Conservation (phyloP, 371 early-diverging fungal species). For the Haplosporangium sp. region DNA sequence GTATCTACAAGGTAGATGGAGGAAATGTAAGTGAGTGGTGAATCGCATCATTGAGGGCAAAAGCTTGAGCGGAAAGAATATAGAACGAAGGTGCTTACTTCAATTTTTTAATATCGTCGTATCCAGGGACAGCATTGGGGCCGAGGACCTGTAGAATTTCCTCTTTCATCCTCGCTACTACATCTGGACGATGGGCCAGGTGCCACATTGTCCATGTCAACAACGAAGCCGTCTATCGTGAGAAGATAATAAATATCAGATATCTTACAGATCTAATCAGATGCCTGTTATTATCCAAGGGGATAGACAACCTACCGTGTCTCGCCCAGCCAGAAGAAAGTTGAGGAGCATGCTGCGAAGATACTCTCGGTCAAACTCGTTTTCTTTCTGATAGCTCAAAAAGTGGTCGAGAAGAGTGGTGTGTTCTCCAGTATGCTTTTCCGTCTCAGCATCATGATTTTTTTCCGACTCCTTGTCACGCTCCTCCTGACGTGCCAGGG, state of each 20-base stretch:
- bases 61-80: background rate
- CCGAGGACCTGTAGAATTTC: constrained; percentile 37
- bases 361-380: constrained; percentile 29
- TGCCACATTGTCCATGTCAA: constrained; percentile 48
- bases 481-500: constrained; percentile 22
- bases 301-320: constrained; percentile 32
- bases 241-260: too few species aligned
- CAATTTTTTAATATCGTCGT: constrained; percentile 42
- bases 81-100: constrained; percentile 14
- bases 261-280: too few species aligned
- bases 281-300: background rate
- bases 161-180: constrained; percentile 19
- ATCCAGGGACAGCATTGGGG: constrained; percentile 21
- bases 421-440: constrained; percentile 2
- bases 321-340: constrained; percentile 51
- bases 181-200: constrained; percentile 28
- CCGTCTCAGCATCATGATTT: background rate
- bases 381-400: constrained; percentile 34
- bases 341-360: constrained; percentile 50
- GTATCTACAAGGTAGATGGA: constrained; percentile 13
- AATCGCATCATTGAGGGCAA: background rate
- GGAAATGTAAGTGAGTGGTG: background rate
- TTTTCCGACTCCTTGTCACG: constrained; percentile 3
- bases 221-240: constrained; percentile 40
- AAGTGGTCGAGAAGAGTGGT: constrained; percentile 45